Evolutionary conservation across 2,329 filamentous ascomycete species (phyloP), one percentile per base, ranked within the genome.

Genomic region (Colletotrichum aenigma): DNA sequence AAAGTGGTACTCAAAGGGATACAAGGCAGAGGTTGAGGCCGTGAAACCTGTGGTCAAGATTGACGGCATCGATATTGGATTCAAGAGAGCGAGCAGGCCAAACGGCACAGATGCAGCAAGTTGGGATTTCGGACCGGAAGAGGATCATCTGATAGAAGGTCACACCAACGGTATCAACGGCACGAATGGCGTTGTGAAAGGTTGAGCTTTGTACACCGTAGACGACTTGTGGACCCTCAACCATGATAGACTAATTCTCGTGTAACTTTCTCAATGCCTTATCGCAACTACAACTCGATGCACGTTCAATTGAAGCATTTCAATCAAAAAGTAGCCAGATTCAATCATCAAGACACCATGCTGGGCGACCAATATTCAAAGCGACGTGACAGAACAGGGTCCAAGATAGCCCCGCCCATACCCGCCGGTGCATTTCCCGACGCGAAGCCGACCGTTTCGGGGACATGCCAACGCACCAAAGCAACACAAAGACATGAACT

Each of bases 91-190:
- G 4, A 85, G 86, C 56, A 83, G 85, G 61, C 87, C 86, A 24
- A 91, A 90, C 68, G 91, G 91, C 13, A 88, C 89, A 71, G 92
- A 93, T 30, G 86, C 87, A 78, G 89, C 91, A 18, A 86, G 86
- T 52, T 93, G 92, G 82, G 87, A 91, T 70, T 87, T 88, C 30
- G 88, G 87, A 77, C 88, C 88, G 18, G 83, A 85, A 64, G 81
- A 83, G 70, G 84, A 86, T 48, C 70, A 78, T 43, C 78, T 77
- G 58, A 74, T 52, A 62, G 30, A 24, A 13, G n/a, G 58, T 3
- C 21, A 16, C 26, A 52, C 55, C 9, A 69, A 69, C 15, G 65
- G 65, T 2, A 34, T 16, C 43, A 52, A 52, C 43, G 43, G 21
- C 16, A 52, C 55, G 9, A 69, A 72, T 24, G 65, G 65, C 4